Base-by-base conservation (phyloP, 2,329 filamentous ascomycete genomes). In the Nigrospora osmanthi region DNA sequence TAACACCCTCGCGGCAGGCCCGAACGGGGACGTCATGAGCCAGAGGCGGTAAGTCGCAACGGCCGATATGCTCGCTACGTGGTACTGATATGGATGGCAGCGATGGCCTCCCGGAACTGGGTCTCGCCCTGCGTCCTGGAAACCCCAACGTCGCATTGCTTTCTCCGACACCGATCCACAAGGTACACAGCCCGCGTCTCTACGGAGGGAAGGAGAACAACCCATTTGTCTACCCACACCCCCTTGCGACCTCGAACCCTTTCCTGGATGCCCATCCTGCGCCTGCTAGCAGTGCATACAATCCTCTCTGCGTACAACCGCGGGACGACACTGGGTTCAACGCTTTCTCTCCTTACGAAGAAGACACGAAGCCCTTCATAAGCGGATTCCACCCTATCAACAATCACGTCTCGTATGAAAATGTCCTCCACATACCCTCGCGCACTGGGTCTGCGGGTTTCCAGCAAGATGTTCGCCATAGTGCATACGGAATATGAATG, bases 101-200 rank as follows among this genome's bases (percentile, higher is more conserved):
- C 49, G 57, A 65, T 16, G 58, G 54, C 15, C 52, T 69, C 32
- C 64, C 23, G 9, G 23, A 10, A 28, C 4, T 65, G 16, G 56
- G 60, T 5, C 56, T 71, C 15, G 63, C 63, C 35, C 52, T 67
- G 17, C 53, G 58, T 47, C 55, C 58, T 32, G 59, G 66, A 11
- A 65, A 68, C 41, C 61, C 67, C 14, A 69, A 65, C 46, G 50
- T 68, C 31, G 54, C 54, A 23, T 58, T 60, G 40, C 48, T 51
- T 11, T 59, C 61, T 16, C 52, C 62, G 3, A 57, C 50, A 10
- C 47, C 53, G n/a, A 45, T 47, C 17, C 44, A 56, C 19, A 64
- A 61, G 33, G 52, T 49, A 47, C 53, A 58, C 10, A 49, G 53
- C 3, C 38, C 56, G 32, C 49, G 48, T 10, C 49, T 48, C 10